Evolutionary conservation across 1,284 basidiomycete species (phyloP), one percentile per base, ranked within the genome.

Genomic region (Tranzscheliella williamsii): DNA sequence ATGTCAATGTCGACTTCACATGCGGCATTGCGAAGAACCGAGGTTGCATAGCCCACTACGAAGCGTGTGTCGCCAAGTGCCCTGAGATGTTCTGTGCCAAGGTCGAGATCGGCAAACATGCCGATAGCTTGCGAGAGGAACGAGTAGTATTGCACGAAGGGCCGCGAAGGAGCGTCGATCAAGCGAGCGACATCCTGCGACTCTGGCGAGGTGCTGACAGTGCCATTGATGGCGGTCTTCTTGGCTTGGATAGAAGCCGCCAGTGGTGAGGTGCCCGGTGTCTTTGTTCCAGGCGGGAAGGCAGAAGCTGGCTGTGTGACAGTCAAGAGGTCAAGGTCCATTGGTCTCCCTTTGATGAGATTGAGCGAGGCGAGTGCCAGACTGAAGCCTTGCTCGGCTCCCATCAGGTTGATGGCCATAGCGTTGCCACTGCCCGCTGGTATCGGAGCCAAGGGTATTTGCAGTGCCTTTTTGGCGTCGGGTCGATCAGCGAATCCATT

Each of bases 41-140:
- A 66, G 42, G 85, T 83, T 2, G 96, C 71, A 75, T 87, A 87
- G 4, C 93, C 92, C 42, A 86, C 81, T n/a, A 89, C 74, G 79
- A 97, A 98, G 2, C 94, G 86, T 7, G 84, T 82, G 74, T 91
- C 89, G n/a, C 94, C 94, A 84, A 98, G 86, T 86, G 90, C 95
- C 3, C 94, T 85, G 35, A 93, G 78, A 68, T 89, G 80, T 51
- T 96, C 92, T 0, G 92, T 96, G 15, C 90, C 83, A 15, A 79
- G 49, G 42, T 79, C 80, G 22, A 93, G 70, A 69, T 97, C 92
- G 8, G 93, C 91, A 85, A 95, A 90, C 24, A 98, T 82, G 0
- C 94, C 94, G 16, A 92, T 78, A 0, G 89, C 85, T 76, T 90
- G 87, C 0, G 89, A 87, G 81, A 97, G 86, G 82, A 92, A 96